These are phyloP conservation scores for Phaeoacremonium minimum DNA, from an alignment of 2,329 filamentous ascomycete species.

Conservation along the genomic window DNA sequence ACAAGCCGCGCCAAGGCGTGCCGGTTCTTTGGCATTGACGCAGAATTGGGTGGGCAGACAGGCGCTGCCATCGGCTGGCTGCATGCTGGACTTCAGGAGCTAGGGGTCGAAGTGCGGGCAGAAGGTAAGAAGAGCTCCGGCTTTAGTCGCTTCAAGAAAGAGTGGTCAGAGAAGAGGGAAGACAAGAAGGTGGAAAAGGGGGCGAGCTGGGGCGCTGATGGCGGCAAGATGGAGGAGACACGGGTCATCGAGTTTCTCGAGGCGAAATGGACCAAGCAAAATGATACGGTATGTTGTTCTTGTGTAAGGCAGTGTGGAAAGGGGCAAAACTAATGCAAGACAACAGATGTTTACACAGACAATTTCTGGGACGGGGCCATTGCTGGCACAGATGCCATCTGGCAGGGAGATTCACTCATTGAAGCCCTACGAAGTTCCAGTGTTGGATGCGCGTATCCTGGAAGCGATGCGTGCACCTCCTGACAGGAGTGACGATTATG, in stretches of 20 bases:
- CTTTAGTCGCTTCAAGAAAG: conserved; percentile 65
- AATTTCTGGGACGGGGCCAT: conserved; percentile 66
- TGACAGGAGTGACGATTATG: conserved; percentile 36
- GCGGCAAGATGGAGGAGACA: conserved; percentile 77
- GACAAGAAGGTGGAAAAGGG: conserved; percentile 75
- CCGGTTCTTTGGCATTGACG: conserved; percentile 85
- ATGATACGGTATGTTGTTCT: conserved; percentile 83
- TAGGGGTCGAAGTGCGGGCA: conserved; percentile 58
- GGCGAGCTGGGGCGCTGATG: conserved; percentile 73
- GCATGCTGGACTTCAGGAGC: conserved; percentile 67
- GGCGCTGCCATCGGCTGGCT: conserved; percentile 88
- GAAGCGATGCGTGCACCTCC: conserved; percentile 55
- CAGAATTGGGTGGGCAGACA: conserved; percentile 75
- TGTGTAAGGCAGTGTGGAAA: no score
- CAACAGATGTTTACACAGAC: conserved; percentile 72
- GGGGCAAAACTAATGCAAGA: neutral
- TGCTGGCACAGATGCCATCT: conserved; percentile 78
- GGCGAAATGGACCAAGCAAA: conserved; percentile 85
- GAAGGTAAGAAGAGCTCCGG: conserved; percentile 49
- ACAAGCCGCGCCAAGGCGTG: conserved; percentile 81
- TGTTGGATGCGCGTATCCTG: conserved; percentile 61
- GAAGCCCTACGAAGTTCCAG: conserved; percentile 62
- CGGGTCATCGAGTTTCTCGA: conserved; percentile 84
- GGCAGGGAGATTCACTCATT: conserved; percentile 80
- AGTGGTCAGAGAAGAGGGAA: conserved; percentile 72